A percentile compares a stretch with the other conserved stretches of the same genome.
phyloP scores from a whole-genome alignment of 192 early-diverging fungal species.

The Coemansia aciculifera region DNA sequence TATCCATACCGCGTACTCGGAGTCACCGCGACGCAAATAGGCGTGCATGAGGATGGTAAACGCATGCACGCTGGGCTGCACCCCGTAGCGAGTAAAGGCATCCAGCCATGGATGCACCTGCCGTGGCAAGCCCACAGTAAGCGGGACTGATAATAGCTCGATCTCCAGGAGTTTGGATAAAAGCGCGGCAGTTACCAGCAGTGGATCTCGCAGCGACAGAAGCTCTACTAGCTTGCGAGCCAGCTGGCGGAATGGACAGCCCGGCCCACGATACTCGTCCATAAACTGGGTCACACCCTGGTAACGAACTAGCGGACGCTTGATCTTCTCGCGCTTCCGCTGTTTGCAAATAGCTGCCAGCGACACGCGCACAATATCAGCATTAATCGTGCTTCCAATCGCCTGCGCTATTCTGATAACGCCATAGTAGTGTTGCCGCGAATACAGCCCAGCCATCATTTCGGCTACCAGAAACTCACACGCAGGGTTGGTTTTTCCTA shows the following conservation, averaged over 20 bases:
- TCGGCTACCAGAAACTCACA: background rate
- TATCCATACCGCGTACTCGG: constrained; percentile 16
- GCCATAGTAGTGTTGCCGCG: background rate
- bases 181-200: constrained; percentile 10
- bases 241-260: background rate
- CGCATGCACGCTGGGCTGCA: constrained; percentile 15
- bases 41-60: constrained; percentile 22
- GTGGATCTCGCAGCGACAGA: constrained; percentile 5
- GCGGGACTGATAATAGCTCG: constrained; percentile 1
- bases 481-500: background rate
- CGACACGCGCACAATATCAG: constrained; percentile 4
- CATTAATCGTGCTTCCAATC: background rate
- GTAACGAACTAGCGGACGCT: background rate
- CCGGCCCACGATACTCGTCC: background rate
- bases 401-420: background rate
- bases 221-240: constrained; percentile 18
- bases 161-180: constrained; percentile 33
- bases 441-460: background rate
- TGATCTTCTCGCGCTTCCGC: background rate
- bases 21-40: constrained; percentile 18
- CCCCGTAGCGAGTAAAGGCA: background rate
- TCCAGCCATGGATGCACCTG: constrained; percentile 19
- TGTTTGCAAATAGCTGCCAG: constrained; percentile 23
- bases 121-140: constrained; percentile 3
- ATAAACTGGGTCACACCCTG: background rate